Evolutionary conservation across 225 moss, liverwort and hornwort genomes (phyloP), one percentile per base, ranked within the genome.

Genomic region (Sphagnum contortum): DNA sequence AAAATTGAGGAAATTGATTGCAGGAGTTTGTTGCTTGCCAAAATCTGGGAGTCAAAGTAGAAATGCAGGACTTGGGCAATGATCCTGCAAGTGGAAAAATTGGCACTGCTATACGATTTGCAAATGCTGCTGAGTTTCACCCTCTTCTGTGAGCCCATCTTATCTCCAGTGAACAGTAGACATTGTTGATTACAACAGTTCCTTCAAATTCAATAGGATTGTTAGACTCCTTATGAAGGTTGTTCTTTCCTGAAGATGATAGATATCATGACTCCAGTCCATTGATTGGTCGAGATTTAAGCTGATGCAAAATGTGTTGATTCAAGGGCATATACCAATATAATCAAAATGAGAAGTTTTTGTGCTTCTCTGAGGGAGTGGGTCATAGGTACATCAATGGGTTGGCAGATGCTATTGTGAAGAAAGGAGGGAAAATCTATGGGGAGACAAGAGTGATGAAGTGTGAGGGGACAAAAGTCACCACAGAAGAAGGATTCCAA

Each of bases 1-100:
- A 29, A 29, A 29, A 29, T 29, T 29, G 29, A 29, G 29, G 29
- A 29, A 29, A 29, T 29, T 29, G 10, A 49, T 12, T 0, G 13
- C 76, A 87, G 76, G 66, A 80, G 47, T 74, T 71, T 59, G 83
- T 74, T 51, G 70, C 64, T 29, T 69, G 78, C 67, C 71, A 68
- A 65, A 66, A 74, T 51, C 53, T 72, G 64, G 78, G 81, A 7
- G 48, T 76, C 53, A 55, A 71, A 56, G 70, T 59, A 48, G 69
- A 72, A 8, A 83, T 74, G 72, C 80, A 76, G 48, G 68, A 83
- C 14, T 72, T 76, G 58, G 64, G 68, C 50, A 65, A 70, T 49
- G 73, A 66, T 3, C 76, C 78, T 59, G 60, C 71, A 49, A 65
- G 71, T 56, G 81, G 66, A 56, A 69, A 64, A 46, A 76, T 81